These are phyloP conservation scores for Syncephalastrum sp. DNA, from an alignment of 371 early-diverging fungal genomes.

Conservation along the genomic window DNA sequence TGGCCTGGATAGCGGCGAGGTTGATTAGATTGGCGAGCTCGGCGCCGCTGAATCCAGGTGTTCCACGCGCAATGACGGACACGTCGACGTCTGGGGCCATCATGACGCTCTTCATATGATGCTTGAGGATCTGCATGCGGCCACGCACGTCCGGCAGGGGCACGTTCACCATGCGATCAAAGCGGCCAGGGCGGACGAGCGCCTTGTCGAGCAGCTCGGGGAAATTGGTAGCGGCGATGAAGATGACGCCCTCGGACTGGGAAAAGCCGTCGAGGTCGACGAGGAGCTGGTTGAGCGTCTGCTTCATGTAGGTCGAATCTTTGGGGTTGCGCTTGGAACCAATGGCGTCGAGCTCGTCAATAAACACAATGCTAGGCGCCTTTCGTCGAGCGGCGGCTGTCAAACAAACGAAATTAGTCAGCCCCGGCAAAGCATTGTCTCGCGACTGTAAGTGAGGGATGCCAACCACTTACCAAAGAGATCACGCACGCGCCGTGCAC, in stretches of 20 bases:
- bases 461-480: constrained; percentile 56
- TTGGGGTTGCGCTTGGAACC: constrained; percentile 94
- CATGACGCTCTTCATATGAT: constrained; percentile 81
- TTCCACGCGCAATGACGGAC: constrained; percentile 90
- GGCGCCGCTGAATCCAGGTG: constrained; percentile 97
- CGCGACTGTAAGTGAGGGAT: too few relatives aligned
- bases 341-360: constrained; percentile 99
- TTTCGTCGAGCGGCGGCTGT: constrained; percentile 91
- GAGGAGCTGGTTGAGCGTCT: constrained; percentile 94
- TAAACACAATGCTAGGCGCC: constrained; percentile 99
- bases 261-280: constrained; percentile 97
- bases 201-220: constrained; percentile 98
- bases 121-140: constrained; percentile 89
- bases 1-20: constrained; percentile 93
- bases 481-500: constrained; percentile 82
- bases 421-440: too few relatives aligned
- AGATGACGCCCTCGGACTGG: constrained; percentile 90
- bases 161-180: constrained; percentile 96
- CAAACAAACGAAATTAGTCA: neutral
- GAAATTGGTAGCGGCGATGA: constrained; percentile 99
- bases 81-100: constrained; percentile 70
- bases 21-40: constrained; percentile 97
- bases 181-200: constrained; percentile 95
- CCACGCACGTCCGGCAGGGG: constrained; percentile 96
- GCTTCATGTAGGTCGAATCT: constrained; percentile 93